Evolutionary conservation across 2,329 filamentous ascomycete species (phyloP).

Genomic region (Karstenula rhodostoma): DNA sequence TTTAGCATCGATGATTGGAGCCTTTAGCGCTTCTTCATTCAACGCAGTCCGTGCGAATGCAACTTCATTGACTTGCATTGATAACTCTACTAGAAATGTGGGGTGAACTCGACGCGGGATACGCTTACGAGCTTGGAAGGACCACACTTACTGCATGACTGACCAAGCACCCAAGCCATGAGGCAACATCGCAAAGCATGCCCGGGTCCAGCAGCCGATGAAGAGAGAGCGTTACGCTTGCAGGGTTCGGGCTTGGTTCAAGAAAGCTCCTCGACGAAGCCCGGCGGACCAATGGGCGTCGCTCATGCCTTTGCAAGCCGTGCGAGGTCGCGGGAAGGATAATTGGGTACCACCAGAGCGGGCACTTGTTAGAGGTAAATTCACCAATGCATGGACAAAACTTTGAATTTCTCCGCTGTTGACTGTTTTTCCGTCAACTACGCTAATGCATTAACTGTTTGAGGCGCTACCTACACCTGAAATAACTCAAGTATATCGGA

Average conservation of each 20-base stretch:
- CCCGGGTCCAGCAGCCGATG: background rate
- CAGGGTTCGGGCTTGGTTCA: background rate
- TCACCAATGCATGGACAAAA: background rate
- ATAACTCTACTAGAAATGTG: background rate
- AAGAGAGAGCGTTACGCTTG: background rate
- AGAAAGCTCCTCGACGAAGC: background rate
- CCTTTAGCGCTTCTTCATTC: conserved; percentile 12
- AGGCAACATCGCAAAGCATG: background rate
- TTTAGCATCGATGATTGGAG: conserved; percentile 15
- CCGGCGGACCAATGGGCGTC: conserved; percentile 4
- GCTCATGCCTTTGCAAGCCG: background rate
- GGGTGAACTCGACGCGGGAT: background rate
- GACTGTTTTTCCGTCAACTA: conserved; percentile 11
- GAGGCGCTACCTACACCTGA: conserved; percentile 8
- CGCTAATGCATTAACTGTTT: background rate
- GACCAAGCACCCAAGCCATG: background rate
- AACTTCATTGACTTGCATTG: background rate
- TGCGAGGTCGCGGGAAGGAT: background rate
- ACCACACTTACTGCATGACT: background rate
- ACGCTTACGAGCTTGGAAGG: background rate
- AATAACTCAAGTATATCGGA: background rate
- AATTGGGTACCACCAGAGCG: background rate
- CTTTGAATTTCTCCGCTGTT: background rate
- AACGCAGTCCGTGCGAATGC: background rate
- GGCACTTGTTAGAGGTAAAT: background rate